Conservation (phyloP, 2,329 filamentous ascomycete genomes). For the Endocalyx cinctus region DNA sequence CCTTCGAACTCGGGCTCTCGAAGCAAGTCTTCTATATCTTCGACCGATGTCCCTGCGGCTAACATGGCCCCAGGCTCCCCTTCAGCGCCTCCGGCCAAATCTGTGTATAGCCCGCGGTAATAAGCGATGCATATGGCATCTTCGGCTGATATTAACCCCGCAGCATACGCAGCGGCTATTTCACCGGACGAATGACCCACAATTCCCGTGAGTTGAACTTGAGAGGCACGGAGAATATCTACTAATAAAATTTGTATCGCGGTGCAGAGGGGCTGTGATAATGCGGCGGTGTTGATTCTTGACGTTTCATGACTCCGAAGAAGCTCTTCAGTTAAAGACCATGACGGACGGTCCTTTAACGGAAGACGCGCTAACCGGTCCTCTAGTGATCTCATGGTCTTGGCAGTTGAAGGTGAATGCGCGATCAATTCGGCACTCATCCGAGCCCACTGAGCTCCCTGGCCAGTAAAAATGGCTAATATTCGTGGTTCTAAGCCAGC, state of each 20-base stretch:
- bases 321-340: slow-evolving; percentile 21
- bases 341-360: slow-evolving; percentile 20
- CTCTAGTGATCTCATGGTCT: slow-evolving; percentile 13
- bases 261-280: slow-evolving; percentile 25
- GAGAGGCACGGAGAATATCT: slow-evolving; percentile 8
- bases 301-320: slow-evolving; percentile 9
- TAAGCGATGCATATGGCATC: slow-evolving; percentile 42
- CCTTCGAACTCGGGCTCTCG: slow-evolving; percentile 20
- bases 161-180: slow-evolving; percentile 43
- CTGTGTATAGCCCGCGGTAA: slow-evolving; percentile 35
- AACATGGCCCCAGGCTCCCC: slow-evolving; percentile 39
- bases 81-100: slow-evolving; percentile 5
- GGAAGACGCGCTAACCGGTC: slow-evolving; percentile 11
- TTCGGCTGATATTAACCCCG: slow-evolving; percentile 34
- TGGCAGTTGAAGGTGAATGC: slow-evolving; percentile 1
- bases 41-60: slow-evolving; percentile 34
- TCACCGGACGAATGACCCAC: slow-evolving; percentile 33
- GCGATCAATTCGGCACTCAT: slow-evolving; percentile 21
- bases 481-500: slow-evolving; percentile 11
- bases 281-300: slow-evolving; percentile 20
- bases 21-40: slow-evolving; percentile 28
- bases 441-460: slow-evolving; percentile 22
- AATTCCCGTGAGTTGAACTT: slow-evolving; percentile 10
- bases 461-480: slow-evolving; percentile 17
- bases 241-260: slow-evolving; percentile 18